Evolutionary conservation across 495 filamentous ascomycete genomes (phyloP).

Genomic region (Talaromyces thailandensis): DNA sequence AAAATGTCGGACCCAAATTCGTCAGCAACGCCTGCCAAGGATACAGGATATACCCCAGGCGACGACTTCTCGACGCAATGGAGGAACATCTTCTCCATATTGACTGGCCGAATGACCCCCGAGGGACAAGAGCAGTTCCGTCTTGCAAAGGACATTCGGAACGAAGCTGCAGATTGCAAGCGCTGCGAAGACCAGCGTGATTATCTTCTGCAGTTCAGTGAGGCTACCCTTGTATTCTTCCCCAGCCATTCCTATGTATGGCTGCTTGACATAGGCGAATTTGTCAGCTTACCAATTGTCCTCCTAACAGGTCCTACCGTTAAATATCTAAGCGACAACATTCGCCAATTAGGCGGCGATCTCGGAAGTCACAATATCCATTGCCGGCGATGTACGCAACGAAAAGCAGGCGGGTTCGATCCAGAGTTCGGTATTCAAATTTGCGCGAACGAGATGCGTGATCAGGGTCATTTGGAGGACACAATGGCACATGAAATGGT

Average conservation of each 20-base stretch:
- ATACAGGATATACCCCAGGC: slow-evolving; percentile 36
- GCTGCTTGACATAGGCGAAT: not conserved
- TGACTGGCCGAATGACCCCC: slow-evolving; percentile 59
- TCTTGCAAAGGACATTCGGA: slow-evolving; percentile 52
- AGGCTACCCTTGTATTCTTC: slow-evolving; percentile 4
- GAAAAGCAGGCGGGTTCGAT: slow-evolving; percentile 71
- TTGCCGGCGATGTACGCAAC: slow-evolving; percentile 64
- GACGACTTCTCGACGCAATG: slow-evolving; percentile 62
- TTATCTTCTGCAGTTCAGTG: slow-evolving; percentile 69
- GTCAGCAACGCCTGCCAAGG: slow-evolving; percentile 2
- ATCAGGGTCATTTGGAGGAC: slow-evolving; percentile 75
- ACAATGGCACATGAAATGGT: slow-evolving; percentile 96
- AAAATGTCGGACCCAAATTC: slow-evolving; percentile 5
- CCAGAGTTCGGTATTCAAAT: slow-evolving; percentile 76
- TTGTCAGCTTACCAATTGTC: not conserved
- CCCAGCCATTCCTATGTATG: no score
- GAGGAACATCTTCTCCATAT: slow-evolving; percentile 69
- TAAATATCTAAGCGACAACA: slow-evolving; percentile 72
- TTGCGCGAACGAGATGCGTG: slow-evolving; percentile 78
- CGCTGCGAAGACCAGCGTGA: slow-evolving; percentile 70
- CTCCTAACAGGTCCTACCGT: slow-evolving; percentile 57
- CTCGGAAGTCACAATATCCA: slow-evolving; percentile 67
- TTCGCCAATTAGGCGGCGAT: slow-evolving; percentile 63
- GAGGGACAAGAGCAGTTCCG: slow-evolving; percentile 65
- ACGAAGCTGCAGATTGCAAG: slow-evolving; percentile 63